These are phyloP conservation scores for Neocatenulostroma microsporum DNA, from an alignment of 2,329 filamentous ascomycete species.

Conservation along the genomic window DNA sequence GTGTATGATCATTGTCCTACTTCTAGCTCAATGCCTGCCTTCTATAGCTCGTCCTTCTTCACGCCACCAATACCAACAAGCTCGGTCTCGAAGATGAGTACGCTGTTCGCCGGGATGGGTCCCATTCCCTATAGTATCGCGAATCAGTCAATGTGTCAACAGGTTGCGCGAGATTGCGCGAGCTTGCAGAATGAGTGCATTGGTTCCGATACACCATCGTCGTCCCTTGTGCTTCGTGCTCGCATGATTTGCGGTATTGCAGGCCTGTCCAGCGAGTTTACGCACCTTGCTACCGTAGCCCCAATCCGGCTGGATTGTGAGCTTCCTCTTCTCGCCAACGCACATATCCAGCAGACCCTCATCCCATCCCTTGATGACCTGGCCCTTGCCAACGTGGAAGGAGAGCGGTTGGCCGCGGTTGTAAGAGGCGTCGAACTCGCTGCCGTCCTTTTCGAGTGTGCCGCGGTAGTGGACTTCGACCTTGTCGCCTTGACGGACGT, in stretches of 20 bases:
- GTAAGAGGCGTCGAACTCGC: slow-evolving; percentile 49
- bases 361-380: slow-evolving; percentile 97
- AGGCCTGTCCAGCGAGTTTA: no score
- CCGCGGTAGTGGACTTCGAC: slow-evolving; percentile 85
- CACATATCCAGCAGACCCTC: slow-evolving; percentile 91
- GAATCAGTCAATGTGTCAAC: no score
- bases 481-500: slow-evolving; percentile 53
- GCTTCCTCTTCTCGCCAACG: slow-evolving; percentile 82
- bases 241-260: no score
- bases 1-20: no score
- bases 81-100: slow-evolving; percentile 86
- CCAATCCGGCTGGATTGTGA: slow-evolving; percentile 82
- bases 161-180: no score
- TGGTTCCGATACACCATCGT: no score
- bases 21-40: no score
- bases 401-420: slow-evolving; percentile 68
- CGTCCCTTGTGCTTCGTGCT: no score
- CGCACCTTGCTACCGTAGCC: slow-evolving; percentile 74
- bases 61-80: slow-evolving; percentile 76
- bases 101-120: slow-evolving; percentile 77
- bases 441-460: slow-evolving; percentile 63
- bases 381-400: slow-evolving; percentile 73
- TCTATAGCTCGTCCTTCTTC: slow-evolving; percentile 22
- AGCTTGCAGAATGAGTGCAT: no score
- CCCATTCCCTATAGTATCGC: no score